phyloP scores from a whole-genome alignment of 257 asterid species.

The Ilex aquifolium region DNA sequence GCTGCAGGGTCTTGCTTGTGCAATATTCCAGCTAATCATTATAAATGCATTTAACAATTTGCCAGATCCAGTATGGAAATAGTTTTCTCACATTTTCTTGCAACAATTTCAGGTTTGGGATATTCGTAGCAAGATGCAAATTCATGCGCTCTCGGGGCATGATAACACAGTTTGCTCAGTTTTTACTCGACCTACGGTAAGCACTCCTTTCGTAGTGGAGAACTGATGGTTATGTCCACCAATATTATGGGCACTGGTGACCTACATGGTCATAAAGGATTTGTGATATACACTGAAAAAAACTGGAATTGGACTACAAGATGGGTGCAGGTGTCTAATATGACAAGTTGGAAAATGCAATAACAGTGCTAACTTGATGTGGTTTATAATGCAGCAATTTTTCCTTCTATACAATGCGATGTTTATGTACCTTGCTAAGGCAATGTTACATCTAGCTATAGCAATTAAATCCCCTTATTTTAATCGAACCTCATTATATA shows the following conservation, averaged over 20 bases:
- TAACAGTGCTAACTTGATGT: no score
- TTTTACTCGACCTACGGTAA: slow-evolving; percentile 77
- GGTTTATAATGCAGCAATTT: no score
- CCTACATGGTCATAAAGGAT: no score
- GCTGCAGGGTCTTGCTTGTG: not conserved
- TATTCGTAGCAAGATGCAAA: slow-evolving; percentile 90
- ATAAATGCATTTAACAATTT: not conserved
- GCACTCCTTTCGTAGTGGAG: slow-evolving; percentile 18
- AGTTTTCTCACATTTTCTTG: not conserved
- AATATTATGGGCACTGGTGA: no score
- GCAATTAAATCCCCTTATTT: not conserved
- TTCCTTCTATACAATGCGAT: no score
- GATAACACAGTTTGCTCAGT: slow-evolving; percentile 97
- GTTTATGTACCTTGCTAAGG: not conserved
- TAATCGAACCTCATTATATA: not conserved
- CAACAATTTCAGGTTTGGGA: slow-evolving; percentile 67
- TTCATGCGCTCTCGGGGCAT: slow-evolving; percentile 85
- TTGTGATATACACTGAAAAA: no score
- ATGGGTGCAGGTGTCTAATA: no score
- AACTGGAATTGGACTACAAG: no score
- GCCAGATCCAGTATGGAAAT: no score
- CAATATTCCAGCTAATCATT: not conserved
- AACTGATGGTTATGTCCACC: not conserved
- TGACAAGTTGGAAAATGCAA: no score
- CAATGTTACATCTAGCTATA: not conserved